Conservation (phyloP, 495 filamentous ascomycete species). For the Aspergillus carlsbadensis region DNA sequence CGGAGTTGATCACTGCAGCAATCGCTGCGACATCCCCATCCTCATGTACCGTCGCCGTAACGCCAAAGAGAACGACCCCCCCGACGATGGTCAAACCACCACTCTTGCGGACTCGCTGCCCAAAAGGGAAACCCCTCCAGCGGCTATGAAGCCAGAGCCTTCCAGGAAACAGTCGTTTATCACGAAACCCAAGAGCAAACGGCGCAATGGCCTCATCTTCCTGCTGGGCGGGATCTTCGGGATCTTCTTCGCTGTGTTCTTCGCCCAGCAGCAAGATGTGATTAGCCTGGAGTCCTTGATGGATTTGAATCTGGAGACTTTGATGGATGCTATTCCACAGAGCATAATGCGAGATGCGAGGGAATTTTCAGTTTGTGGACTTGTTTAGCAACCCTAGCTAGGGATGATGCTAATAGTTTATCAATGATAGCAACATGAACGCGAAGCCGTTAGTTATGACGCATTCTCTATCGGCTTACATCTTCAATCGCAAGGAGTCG, state of each 20-base stretch:
- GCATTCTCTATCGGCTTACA: constrained; percentile 87
- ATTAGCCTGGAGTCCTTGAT: constrained; percentile 77
- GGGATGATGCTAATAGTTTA: not conserved
- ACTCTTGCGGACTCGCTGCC: constrained; percentile 16
- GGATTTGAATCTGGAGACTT: constrained; percentile 78
- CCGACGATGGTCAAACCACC: constrained; percentile 13
- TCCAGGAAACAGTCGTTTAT: constrained; percentile 31
- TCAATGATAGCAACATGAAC: constrained; percentile 65
- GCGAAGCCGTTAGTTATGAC: constrained; percentile 86
- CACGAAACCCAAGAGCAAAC: constrained; percentile 58
- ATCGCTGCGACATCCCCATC: constrained; percentile 5
- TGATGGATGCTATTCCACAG: constrained; percentile 81
- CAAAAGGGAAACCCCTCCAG: constrained; percentile 27
- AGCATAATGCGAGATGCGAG: constrained; percentile 78
- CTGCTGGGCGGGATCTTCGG: constrained; percentile 80
- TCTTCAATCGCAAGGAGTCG: constrained; percentile 75
- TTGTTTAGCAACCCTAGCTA: not conserved
- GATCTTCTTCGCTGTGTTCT: constrained; percentile 75
- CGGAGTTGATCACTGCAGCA: constrained; percentile 10
- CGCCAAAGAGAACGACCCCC: constrained; percentile 33
- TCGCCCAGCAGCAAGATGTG: constrained; percentile 80
- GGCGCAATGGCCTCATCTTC: constrained; percentile 78
- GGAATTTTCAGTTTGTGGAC: constrained; percentile 67
- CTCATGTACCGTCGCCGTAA: constrained; percentile 45
- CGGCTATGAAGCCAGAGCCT: constrained; percentile 11